Evolutionary conservation across 176 grass and related monocot species (phyloP).

Genomic region (Aegilops longissima): DNA sequence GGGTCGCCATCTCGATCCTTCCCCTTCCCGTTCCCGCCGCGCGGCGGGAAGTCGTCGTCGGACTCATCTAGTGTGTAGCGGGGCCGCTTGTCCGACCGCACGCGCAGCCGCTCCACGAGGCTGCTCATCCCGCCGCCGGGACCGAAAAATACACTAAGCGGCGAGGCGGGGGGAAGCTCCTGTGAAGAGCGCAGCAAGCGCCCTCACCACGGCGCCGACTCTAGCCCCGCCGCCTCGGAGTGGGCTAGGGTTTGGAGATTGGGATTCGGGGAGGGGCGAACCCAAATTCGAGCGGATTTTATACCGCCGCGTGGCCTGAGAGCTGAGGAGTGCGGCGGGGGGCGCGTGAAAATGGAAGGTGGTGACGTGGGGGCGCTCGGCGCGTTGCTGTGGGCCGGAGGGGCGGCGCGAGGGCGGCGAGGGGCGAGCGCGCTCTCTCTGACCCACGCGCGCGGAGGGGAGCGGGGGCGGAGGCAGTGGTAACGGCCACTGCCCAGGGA

Average conservation of each 20-base stretch:
- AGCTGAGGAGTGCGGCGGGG: background rate
- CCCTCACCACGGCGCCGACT: background rate
- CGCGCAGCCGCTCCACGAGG: slow-evolving; percentile 92
- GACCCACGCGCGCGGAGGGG: background rate
- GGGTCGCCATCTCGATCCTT: slow-evolving; percentile 56
- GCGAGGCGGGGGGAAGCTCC: slow-evolving; percentile 17
- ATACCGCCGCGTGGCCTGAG: background rate
- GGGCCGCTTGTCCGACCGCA: slow-evolving; percentile 91
- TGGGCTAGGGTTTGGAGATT: slow-evolving; percentile 51
- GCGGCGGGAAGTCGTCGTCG: slow-evolving; percentile 71
- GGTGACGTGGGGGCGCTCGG: slow-evolving; percentile 1
- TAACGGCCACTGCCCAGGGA: slow-evolving; percentile 41
- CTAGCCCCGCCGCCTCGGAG: slow-evolving; percentile 8
- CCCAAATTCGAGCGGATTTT: background rate
- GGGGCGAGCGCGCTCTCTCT: background rate
- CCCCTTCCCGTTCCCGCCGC: slow-evolving; percentile 33
- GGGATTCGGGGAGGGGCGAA: slow-evolving; percentile 7
- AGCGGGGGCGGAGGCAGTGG: background rate
- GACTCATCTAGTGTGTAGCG: slow-evolving; percentile 81
- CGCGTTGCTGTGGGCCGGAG: slow-evolving; percentile 27
- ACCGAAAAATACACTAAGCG: slow-evolving; percentile 11
- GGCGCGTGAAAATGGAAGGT: slow-evolving; percentile 27
- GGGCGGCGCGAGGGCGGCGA: slow-evolving; percentile 32
- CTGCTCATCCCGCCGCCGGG: slow-evolving; percentile 64
- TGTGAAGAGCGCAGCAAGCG: background rate